Evolutionary conservation across 2,329 filamentous ascomycete species (phyloP), one percentile per base, ranked within the genome.

Genomic region (Curvularia verruculosa): DNA sequence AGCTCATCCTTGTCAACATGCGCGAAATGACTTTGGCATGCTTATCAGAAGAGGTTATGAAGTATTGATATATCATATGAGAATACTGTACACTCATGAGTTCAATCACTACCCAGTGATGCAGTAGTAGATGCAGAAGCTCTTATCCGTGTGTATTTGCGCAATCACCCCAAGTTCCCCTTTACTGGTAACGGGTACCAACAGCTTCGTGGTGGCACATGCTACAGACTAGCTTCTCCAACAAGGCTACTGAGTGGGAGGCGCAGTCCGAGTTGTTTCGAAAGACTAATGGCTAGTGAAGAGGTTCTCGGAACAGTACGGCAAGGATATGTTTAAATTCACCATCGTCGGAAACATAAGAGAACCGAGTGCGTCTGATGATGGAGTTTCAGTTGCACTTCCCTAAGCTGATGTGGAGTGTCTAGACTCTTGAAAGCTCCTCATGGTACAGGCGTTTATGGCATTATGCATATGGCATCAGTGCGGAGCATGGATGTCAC

Each of bases 391-490:
- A 54, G 67, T 65, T 67, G 52, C 12, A 46, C 28, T 39, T 24
- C 51, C 53, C 29, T n/a, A n/a, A 21, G 2, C 15, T 19, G 10
- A 21, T 10, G 29, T 34, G 3, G 15, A 15, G 15, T 34, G 13
- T 34, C 29, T 3, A 39, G 18, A 19, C n/a, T 13, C 23, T 45
- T 46, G 12, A 54, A 29, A 3, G n/a, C 12, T 19, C 34, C 29
- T 21, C 29, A 39, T 13, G 8, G 8, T 49, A 1, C 21, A 76
- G 77, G 77, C n/a, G 73, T 75, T 19, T 68, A 72, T 3, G 79
- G 76, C 5, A 69, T 83, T 28, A 70, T 75, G 15, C 81, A 83
- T 55, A 71, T 80, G 10, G 81, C 81, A 5, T 75, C 75, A 77
- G 80, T 54, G 67, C 65, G n/a, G 61, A 72, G 41, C 48, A 72